Evolutionary conservation across 225 moss, liverwort and hornwort genomes (phyloP), one percentile per base, ranked within the genome.

Genomic region (Physcomitrellopsis africana): DNA sequence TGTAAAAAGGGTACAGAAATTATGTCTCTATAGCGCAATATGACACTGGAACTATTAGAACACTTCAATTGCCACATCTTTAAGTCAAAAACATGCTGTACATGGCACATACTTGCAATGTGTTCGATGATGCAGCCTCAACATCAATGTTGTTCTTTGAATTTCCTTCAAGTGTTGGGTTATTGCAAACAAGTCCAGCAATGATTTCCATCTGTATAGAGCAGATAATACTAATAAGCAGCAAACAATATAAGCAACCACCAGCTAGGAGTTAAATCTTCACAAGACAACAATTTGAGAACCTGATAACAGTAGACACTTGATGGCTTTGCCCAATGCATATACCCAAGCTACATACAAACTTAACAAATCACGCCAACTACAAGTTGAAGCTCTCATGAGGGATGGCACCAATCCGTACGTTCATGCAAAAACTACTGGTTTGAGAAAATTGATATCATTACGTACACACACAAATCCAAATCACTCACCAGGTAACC

Each of bases 401-500:
- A 43, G 60, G 13, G 17, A 82, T 67, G 54, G 27, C 13, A 54
- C 53, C 49, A 66, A 56, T 61, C 20, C 27, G 47, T 55, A 13
- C 15, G 11, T 47, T 49, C 41, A 26, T 52, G 18, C 7, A 46
- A 18, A 62, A 55, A 79, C 48, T 41, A 16, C 17, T 24, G 32
- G 46, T 51, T 18, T 46, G 12, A 60, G 29, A 61, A 72, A 51
- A 20, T 48, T 37, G 45, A 29, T 7, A 29, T 13, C n/a, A 32
- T 55, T 49, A 51, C 49, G 60, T 51, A 20, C 15, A 46, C 27
- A 48, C 22, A 72, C 26, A 14, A 24, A 17, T 65, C n/a, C 12
- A 44, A 15, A 26, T 52, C 41, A 61, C 86, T 77, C 89, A 96
- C 96, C 96, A 96, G 80, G 77, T 96, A 96, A 56, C 93, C 92